phyloP scores from a whole-genome alignment of 2,329 filamentous ascomycete species.

The Neopestalotiopsis clavispora region DNA sequence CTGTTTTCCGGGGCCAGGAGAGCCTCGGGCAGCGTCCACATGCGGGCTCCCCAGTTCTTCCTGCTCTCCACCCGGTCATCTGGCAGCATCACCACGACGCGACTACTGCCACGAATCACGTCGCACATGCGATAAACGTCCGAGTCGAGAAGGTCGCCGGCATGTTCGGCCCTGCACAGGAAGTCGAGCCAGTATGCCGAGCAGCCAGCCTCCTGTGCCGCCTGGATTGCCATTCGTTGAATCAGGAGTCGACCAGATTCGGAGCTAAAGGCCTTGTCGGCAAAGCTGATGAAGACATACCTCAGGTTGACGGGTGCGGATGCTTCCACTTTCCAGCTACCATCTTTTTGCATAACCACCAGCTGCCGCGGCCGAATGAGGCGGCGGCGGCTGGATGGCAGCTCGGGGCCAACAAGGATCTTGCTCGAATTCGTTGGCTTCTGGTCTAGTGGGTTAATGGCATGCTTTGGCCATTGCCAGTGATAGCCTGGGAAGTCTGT shows the following conservation, averaged over 20 bases:
- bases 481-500: constrained; percentile 29
- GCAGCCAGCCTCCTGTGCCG: constrained; percentile 19
- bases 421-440: constrained; percentile 19
- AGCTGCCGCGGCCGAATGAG: constrained; percentile 22
- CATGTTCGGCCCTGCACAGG: constrained; percentile 18
- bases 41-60: constrained; percentile 27
- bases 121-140: constrained; percentile 33
- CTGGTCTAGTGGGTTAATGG: constrained; percentile 29
- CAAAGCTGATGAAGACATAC: constrained; percentile 27
- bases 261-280: constrained; percentile 19
- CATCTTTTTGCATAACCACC: constrained; percentile 21
- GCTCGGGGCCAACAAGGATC: not conserved
- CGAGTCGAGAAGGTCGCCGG: constrained; percentile 20
- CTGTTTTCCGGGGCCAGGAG: constrained; percentile 24
- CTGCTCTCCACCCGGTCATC: constrained; percentile 22
- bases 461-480: constrained; percentile 32
- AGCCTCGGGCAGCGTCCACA: constrained; percentile 32
- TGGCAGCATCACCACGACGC: constrained; percentile 26
- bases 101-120: constrained; percentile 25
- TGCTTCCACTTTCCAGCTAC: constrained; percentile 21
- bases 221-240: constrained; percentile 22
- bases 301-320: constrained; percentile 18
- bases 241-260: constrained; percentile 13
- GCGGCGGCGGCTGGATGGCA: constrained; percentile 19
- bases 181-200: constrained; percentile 26